Conservation (phyloP, 345 rosid genomes). For the Turritis glabra region DNA sequence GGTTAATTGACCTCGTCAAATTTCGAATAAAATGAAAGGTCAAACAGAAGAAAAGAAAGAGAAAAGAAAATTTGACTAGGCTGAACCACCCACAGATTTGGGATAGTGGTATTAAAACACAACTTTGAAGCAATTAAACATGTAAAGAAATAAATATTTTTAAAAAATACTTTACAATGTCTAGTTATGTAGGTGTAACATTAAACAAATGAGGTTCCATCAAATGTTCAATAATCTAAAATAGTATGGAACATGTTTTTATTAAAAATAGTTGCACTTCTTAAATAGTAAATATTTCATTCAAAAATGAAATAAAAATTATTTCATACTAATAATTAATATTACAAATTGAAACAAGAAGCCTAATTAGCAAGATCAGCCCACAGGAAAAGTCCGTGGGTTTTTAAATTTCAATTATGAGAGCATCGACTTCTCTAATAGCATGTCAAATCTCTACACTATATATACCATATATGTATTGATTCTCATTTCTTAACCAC, state of each 20-base stretch:
- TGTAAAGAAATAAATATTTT: background rate
- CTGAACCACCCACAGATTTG: conserved; percentile 10
- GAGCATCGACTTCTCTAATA: conserved; percentile 7
- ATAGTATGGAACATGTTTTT: background rate
- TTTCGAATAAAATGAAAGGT: background rate
- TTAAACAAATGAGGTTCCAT: background rate
- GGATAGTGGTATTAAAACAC: background rate
- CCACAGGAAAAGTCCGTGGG: conserved; percentile 23
- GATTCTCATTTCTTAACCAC: background rate
- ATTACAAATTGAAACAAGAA: background rate
- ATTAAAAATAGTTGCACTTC: background rate
- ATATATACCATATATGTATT: conserved; percentile 20
- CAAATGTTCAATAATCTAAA: background rate
- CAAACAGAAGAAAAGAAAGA: background rate
- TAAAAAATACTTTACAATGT: background rate
- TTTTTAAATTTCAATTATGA: conserved; percentile 11
- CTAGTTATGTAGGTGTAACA: background rate
- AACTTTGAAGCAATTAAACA: background rate
- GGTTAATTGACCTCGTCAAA: conserved; percentile 15
- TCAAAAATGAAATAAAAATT: no score
- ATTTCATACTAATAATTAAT: background rate
- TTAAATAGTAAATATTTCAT: background rate
- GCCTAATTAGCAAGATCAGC: conserved; percentile 1
- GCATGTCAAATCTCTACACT: background rate
- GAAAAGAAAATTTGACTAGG: background rate